Percentiles rank a stretch among this genome's conserved stretches.
These are phyloP conservation scores for Bifiguratus adelaidae DNA, from an alignment of 192 early-diverging fungal species.

Conservation along the genomic window DNA sequence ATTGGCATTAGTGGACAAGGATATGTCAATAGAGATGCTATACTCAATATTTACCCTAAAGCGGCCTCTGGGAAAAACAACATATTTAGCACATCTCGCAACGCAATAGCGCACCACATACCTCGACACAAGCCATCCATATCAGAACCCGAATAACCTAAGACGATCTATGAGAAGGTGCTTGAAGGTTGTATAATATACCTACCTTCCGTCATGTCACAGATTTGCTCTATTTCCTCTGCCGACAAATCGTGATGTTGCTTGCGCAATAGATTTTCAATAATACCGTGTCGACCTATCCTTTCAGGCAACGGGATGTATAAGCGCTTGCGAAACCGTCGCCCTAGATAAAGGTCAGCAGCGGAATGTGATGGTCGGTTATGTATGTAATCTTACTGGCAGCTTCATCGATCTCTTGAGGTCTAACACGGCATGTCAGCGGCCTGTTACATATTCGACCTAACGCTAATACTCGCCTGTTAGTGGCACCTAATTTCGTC, in stretches of 20 bases:
- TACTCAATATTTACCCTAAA: slow-evolving; percentile 22
- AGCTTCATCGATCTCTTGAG: slow-evolving; percentile 91
- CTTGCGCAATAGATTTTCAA: slow-evolving; percentile 46
- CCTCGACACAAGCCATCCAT: slow-evolving; percentile 75
- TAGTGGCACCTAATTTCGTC: slow-evolving; percentile 4
- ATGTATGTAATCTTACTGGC: slow-evolving; percentile 32
- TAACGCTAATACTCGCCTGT: too few species aligned
- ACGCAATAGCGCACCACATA: neutral
- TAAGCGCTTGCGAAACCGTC: slow-evolving; percentile 57
- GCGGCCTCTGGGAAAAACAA: slow-evolving; percentile 35
- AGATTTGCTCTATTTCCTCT: slow-evolving; percentile 48
- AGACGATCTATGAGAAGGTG: neutral
- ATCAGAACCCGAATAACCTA: slow-evolving; percentile 78
- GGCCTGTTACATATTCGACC: neutral
- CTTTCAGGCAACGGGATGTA: slow-evolving; percentile 83
- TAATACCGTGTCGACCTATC: slow-evolving; percentile 49
- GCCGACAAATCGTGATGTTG: slow-evolving; percentile 45
- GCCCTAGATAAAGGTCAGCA: too few species aligned
- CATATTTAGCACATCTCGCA: slow-evolving; percentile 1
- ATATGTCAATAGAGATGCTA: neutral
- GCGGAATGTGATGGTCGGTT: too few species aligned
- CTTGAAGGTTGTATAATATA: slow-evolving; percentile 2
- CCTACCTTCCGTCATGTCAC: slow-evolving; percentile 47
- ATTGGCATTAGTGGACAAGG: neutral
- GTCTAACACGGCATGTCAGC: slow-evolving; percentile 34